Evolutionary conservation across 305 asterid genomes (phyloP), one percentile per base, ranked within the genome.

Genomic region (Nicotiana rustica): DNA sequence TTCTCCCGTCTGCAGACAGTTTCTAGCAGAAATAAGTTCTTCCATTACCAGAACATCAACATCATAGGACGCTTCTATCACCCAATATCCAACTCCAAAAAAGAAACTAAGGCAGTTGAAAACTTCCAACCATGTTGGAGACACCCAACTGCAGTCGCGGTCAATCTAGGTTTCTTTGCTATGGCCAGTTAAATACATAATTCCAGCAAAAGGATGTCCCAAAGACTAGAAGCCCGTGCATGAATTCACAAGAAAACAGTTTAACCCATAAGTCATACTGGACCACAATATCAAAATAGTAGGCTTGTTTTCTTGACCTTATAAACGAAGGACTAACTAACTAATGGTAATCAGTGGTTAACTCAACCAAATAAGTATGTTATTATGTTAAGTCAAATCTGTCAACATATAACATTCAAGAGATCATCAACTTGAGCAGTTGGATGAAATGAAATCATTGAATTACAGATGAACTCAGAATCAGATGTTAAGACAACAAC

Each of bases 61-160:
- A 19, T 71, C 61, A 71, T 5, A 71, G 13, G 61, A 71, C 78
- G 10, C 33, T 70, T 71, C 36, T 71, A 71, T 13, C 78, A 71
- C 38, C 13, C 36, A 71, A 47, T 33, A 36, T 71, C 78, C 78
- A 71, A 71, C 60, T 44, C 38, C 18, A 71, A 12, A 13, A 70
- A 71, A 47, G 38, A 71, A 71, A 71, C 19, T 47, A 71, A 44
- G 6, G 19, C 19, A 71, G 38, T 13, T 47, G 9, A 73, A 47
- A 47, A 73, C 79, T 14, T 47, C 41, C 62, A 1, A 47, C 79
- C 41, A 49, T 47, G 21, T 25, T 47, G 7, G 25, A 73, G 25
- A 35, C 79, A 71, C 21, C 1, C 61, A 44, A 29, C 33, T 65
- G 18, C 38, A 65, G 41, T 3, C 0, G 10, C 15, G 10, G 44